Base-by-base conservation (phyloP, 257 asterid species). In the Penstemon davidsonii region DNA sequence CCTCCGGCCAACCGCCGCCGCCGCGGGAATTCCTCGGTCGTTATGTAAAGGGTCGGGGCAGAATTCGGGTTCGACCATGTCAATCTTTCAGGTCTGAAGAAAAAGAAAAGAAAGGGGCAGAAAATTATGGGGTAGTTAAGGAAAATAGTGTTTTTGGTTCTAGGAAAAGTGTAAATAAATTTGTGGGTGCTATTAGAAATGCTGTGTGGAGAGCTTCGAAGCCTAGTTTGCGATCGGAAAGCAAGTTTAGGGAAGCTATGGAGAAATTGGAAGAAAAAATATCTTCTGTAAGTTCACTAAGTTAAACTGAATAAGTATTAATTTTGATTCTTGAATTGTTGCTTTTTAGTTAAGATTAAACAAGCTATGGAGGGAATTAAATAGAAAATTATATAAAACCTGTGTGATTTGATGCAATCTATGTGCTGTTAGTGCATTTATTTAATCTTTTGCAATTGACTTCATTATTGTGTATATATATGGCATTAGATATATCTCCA, bases 121-220 rank as follows among this genome's bases (percentile, higher is more conserved):
- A 65, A 40, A 64, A 52, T 53, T 66, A 75, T 36, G 68, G 57
- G 66, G 33, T 59, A 70, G 33, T 55, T 36, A 51, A 39, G 36
- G 75, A 13, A 40, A 56, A 13, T 58, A 67, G 52, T 36, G 77
- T 54, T 44, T 52, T 66, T 52, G 79, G 71, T 51, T 41, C 77
- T 2, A 68, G 57, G 19, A 84, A 42, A 45, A 63, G 67, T 13
- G 73, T 73, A 40, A 77, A 78, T 57, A 80, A 79, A 70, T 40
- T 85, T 8, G 81, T 80, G 53, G 72, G 58, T 60, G 80, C 79
- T 61, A 57, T 87, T 64, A 83, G 97, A 72, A 82, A 86, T 67
- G 80, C 85, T 64, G 95, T 93, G 0, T 88, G 97, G 96, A 85
- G 81, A 45, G 83, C 84, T 36, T 90, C 96, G n/a, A 93, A 90